Evolutionary conservation across 2,329 filamentous ascomycete genomes (phyloP).

Genomic region (Orbilia oligospora): DNA sequence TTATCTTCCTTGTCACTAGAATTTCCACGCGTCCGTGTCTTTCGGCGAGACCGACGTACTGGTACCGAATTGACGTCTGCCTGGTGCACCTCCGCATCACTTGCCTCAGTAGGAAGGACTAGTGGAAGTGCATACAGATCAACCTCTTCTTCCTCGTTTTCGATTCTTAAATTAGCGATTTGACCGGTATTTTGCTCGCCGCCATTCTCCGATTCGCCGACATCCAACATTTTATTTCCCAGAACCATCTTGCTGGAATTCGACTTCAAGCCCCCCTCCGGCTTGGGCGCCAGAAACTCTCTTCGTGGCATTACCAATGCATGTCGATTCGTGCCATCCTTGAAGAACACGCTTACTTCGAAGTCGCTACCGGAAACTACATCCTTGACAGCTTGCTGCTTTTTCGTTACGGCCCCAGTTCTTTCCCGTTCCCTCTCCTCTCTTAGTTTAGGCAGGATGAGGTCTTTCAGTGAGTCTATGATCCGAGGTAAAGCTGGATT

Average conservation of each 20-base stretch:
- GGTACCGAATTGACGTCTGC: slow-evolving; percentile 44
- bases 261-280: slow-evolving; percentile 66
- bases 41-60: slow-evolving; percentile 53
- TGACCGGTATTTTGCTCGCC: slow-evolving; percentile 62
- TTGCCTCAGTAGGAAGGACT: slow-evolving; percentile 14
- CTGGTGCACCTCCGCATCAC: slow-evolving; percentile 35
- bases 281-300: slow-evolving; percentile 74
- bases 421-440: slow-evolving; percentile 81
- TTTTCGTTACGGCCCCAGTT: slow-evolving; percentile 74
- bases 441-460: slow-evolving; percentile 89
- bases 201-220: slow-evolving; percentile 62
- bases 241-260: slow-evolving; percentile 60
- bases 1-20: slow-evolving; percentile 28
- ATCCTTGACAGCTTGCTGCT: slow-evolving; percentile 88
- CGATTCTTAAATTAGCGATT: slow-evolving; percentile 52
- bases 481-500: slow-evolving; percentile 84
- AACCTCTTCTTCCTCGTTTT: slow-evolving; percentile 57
- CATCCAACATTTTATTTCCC: slow-evolving; percentile 61
- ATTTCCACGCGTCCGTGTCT: slow-evolving; percentile 36
- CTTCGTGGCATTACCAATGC: slow-evolving; percentile 89
- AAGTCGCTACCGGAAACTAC: slow-evolving; percentile 89
- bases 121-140: slow-evolving; percentile 52
- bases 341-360: slow-evolving; percentile 93
- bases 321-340: slow-evolving; percentile 86
- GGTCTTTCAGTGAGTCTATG: slow-evolving; percentile 85